Evolutionary conservation across 352 stramenopile genomes (phyloP), one percentile per base, ranked within the genome.

Genomic region (Globisporangium alternatum): DNA sequence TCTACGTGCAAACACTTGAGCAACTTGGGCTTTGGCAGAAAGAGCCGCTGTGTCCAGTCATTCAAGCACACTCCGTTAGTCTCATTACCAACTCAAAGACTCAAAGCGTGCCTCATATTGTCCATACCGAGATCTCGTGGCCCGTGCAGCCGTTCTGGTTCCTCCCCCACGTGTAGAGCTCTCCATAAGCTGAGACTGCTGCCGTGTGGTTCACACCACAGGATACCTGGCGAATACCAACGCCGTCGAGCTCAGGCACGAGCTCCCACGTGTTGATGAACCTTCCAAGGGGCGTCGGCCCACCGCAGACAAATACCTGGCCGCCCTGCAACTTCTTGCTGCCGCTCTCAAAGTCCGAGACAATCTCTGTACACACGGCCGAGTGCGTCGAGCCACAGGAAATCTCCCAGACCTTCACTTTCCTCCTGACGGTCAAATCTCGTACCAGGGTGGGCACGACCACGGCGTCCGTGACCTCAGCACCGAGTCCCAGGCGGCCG

Each of bases 81-180:
- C 21, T 22, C 41, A 52, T 28, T 53, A 43, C 2, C 9, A 47
- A 5, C 28, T 13, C 13, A 31, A 2, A 28, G 19, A 3, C 62
- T 28, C 39, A 33, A 21, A 19, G 19, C 22, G 41, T 13, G 13
- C 41, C 44, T 6, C 2, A 12, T 5, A 35, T 43, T 22, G 22
- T 4, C 15, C 30, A 15, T 7, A 67, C 44, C 28, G 45, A 37
- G 22, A 72, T 62, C 57, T 83, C 65, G 44, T 97, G 90, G 12
- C 91, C 95, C 35, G 91, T 98, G 71, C 94, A 98, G 1, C 90
- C 94, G 51, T 88, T 76, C 33, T 76, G 66, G 73, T 98, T 98
- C 21, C 81, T 75, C 22, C 95, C 95, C 94, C 94, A 98, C 3
- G 86, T 96, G 72, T 96, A 98, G 35, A 98, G 75, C 75, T 98